Conservation (phyloP, 2,329 filamentous ascomycete genomes). For the Cladosporium austrohemisphaericum region DNA sequence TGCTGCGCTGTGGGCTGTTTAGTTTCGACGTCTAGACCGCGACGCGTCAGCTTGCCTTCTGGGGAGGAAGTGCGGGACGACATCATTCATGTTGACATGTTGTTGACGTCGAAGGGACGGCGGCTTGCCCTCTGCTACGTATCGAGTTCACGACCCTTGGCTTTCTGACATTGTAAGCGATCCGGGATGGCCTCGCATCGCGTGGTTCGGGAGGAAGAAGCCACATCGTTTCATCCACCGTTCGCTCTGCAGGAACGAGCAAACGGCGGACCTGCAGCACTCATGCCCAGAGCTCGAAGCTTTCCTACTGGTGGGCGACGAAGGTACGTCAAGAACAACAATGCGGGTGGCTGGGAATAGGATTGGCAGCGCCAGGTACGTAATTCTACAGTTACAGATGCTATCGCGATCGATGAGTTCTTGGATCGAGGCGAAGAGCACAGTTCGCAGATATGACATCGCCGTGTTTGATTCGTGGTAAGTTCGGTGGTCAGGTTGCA, state of each 20-base stretch:
- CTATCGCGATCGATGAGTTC: not conserved
- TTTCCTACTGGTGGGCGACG: constrained; percentile 3
- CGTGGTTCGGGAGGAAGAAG: constrained; percentile 6
- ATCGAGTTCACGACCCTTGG: too few relatives aligned
- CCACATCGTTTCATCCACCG: constrained; percentile 7
- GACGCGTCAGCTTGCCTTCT: not conserved
- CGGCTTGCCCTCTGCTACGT: too few relatives aligned
- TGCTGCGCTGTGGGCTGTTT: not conserved
- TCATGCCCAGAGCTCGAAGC: not conserved
- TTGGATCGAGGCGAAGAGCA: not conserved
- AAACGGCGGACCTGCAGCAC: constrained; percentile 14
- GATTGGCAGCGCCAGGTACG: not conserved
- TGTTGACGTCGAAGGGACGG: not conserved
- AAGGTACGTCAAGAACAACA: not conserved
- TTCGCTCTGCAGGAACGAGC: constrained; percentile 11
- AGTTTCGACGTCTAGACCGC: not conserved
- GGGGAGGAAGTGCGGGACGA: too few relatives aligned
- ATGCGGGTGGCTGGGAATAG: constrained; percentile 10
- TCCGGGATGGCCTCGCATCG: too few relatives aligned
- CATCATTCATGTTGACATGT: too few relatives aligned
- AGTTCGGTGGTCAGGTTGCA: not conserved
- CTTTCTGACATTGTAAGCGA: too few relatives aligned
- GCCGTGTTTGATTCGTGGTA: not conserved
- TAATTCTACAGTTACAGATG: not conserved
- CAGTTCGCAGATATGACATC: not conserved